phyloP scores from a whole-genome alignment of 2,329 filamentous ascomycete genomes.

The Fusarium nurragi region DNA sequence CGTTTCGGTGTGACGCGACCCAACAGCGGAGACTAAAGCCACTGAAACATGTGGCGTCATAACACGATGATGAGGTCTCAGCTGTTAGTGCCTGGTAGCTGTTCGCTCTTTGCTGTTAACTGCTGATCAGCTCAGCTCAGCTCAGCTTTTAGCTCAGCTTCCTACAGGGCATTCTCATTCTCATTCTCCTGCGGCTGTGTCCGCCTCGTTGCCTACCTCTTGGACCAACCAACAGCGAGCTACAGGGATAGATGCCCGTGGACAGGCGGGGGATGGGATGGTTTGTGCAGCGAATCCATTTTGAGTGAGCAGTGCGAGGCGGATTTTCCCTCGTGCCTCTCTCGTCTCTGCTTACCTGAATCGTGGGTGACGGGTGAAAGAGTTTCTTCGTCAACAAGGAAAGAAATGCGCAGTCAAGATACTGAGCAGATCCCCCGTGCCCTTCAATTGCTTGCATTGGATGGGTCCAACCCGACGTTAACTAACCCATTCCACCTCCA shows the following conservation, averaged over 20 bases:
- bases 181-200: slow-evolving; percentile 22
- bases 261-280: slow-evolving; percentile 5
- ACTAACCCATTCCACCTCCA: slow-evolving; percentile 12
- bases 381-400: background rate
- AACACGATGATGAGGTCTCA: background rate
- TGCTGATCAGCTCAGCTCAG: background rate
- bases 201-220: slow-evolving; percentile 45
- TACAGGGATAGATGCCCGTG: slow-evolving; percentile 20
- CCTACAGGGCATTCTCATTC: slow-evolving; percentile 31
- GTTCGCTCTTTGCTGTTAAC: no score
- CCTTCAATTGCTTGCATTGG: slow-evolving; percentile 11
- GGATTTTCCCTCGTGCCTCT: no score
- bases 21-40: background rate
- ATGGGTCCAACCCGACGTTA: slow-evolving; percentile 3
- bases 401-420: background rate
- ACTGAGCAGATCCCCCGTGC: background rate
- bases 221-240: slow-evolving; percentile 11
- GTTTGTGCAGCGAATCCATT: slow-evolving; percentile 28
- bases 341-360: no score
- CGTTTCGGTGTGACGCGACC: slow-evolving; percentile 25
- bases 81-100: no score
- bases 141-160: slow-evolving; percentile 4
- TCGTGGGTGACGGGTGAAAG: background rate
- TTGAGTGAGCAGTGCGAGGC: slow-evolving; percentile 39
- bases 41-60: background rate